Conservation (phyloP, 129 eudicot species). For the Ambrosia trifida region DNA sequence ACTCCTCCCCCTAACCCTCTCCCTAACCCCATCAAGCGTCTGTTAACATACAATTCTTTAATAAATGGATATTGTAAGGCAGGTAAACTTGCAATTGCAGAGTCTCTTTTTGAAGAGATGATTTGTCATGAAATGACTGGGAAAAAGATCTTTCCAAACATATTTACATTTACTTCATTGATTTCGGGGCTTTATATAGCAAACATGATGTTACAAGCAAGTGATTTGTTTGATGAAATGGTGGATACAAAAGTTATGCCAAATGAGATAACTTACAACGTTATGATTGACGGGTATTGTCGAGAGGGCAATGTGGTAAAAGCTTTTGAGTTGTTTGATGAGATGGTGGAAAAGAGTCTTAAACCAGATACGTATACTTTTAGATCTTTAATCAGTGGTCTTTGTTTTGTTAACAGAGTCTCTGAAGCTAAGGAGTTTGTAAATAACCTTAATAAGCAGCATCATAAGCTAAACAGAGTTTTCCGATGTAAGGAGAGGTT, state of each 20-base stretch:
- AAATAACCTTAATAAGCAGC: constrained; percentile 56
- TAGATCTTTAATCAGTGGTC: constrained; percentile 79
- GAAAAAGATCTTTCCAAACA: constrained; percentile 72
- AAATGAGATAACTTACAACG: constrained; percentile 81
- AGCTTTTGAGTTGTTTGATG: constrained; percentile 64
- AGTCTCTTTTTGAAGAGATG: constrained; percentile 52
- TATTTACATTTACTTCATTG: constrained; percentile 62
- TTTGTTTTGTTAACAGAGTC: constrained; percentile 58
- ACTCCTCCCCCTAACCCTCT: constrained; percentile 63
- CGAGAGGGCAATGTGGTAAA: constrained; percentile 50
- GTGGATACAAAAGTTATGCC: constrained; percentile 49
- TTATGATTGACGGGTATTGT: constrained; percentile 77
- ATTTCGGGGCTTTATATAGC: constrained; percentile 66
- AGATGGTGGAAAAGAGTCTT: constrained; percentile 72
- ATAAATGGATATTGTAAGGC: constrained; percentile 69
- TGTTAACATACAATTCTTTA: constrained; percentile 61
- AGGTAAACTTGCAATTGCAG: constrained; percentile 56
- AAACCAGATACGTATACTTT: constrained; percentile 85
- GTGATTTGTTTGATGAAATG: constrained; percentile 64
- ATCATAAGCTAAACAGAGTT: constrained; percentile 58
- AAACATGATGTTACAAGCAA: constrained; percentile 63
- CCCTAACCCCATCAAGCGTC: constrained; percentile 53
- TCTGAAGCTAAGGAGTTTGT: constrained; percentile 78
- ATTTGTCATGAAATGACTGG: constrained; percentile 70
- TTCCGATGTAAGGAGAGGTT: too few species aligned